These are phyloP conservation scores for Sporothrix schenckii DNA, from an alignment of 2,329 filamentous ascomycete genomes.

Conservation along the genomic window DNA sequence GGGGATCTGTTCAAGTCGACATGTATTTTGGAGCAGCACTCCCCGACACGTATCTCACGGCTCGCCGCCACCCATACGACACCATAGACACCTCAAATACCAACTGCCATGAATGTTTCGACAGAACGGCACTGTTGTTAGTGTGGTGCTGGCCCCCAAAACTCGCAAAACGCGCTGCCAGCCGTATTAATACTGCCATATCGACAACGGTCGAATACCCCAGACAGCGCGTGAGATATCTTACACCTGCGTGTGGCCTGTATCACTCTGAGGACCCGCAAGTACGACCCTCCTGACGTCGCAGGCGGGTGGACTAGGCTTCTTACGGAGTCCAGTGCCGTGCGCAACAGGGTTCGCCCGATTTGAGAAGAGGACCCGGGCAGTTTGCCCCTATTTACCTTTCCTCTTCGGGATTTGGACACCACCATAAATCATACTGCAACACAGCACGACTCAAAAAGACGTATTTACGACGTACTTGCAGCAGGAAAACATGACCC, in stretches of 20 bases:
- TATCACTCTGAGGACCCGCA: slow-evolving; percentile 1
- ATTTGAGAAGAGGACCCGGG: slow-evolving; percentile 11
- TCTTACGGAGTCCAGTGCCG: slow-evolving; percentile 17
- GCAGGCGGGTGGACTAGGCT: slow-evolving; percentile 12
- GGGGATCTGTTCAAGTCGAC: not conserved
- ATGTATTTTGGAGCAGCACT: not conserved
- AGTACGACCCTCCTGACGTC: slow-evolving; percentile 22
- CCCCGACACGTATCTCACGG: not conserved
- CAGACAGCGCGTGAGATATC: slow-evolving; percentile 6
- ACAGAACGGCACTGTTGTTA: not conserved
- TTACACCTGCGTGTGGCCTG: not conserved
- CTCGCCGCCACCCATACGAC: slow-evolving; percentile 12
- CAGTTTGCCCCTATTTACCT: not conserved
- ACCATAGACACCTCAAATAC: not conserved
- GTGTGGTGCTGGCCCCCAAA: slow-evolving; percentile 5
- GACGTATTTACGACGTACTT: not conserved
- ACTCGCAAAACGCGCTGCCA: slow-evolving; percentile 7
- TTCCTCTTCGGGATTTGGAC: not conserved
- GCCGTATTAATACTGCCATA: not conserved
- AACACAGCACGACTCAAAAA: not conserved
- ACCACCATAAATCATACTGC: not conserved
- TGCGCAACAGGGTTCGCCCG: not conserved
- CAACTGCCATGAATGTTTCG: slow-evolving; percentile 17
- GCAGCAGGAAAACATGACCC: slow-evolving; percentile 1
- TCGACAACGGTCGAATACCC: not conserved